A percentile compares a stretch with the other conserved stretches of the same genome.
These are phyloP conservation scores for Rubus parviflorus DNA, from an alignment of 306 rosid genomes.

Conservation along the genomic window DNA sequence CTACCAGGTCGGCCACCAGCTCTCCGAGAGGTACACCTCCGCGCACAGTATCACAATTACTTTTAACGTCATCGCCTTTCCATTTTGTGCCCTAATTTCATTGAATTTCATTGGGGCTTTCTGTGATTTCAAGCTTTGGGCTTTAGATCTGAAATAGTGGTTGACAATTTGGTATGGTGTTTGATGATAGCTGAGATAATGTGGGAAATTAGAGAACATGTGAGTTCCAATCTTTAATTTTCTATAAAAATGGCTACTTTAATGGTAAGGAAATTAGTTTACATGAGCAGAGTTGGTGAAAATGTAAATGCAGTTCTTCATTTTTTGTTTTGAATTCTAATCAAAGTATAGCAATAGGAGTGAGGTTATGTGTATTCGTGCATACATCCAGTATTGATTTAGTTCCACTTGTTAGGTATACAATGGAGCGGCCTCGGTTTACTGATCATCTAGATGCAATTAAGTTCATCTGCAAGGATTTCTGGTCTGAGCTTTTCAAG, in stretches of 20 bases:
- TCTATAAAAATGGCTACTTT: background rate
- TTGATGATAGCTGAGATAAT: background rate
- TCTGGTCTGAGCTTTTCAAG: constrained; percentile 97
- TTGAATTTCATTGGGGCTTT: background rate
- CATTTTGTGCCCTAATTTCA: background rate
- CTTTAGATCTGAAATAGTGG: constrained; percentile 29
- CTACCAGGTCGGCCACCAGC: constrained; percentile 97
- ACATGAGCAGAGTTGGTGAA: background rate
- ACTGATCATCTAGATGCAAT: constrained; percentile 92
- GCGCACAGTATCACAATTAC: constrained; percentile 19
- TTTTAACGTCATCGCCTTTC: background rate
- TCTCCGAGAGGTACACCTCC: constrained; percentile 76
- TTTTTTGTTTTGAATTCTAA: background rate
- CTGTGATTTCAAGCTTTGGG: constrained; percentile 1
- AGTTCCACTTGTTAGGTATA: constrained; percentile 48
- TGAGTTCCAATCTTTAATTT: background rate
- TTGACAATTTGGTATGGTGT: background rate
- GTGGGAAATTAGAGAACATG: background rate
- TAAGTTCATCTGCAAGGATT: constrained; percentile 97
- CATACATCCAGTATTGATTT: background rate
- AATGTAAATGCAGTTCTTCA: background rate
- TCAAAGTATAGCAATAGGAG: background rate
- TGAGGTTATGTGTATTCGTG: background rate
- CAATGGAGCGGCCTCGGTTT: constrained; percentile 96
- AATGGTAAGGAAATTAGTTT: background rate